Base-by-base conservation (phyloP, 768 basidiomycete genomes). In the Calocybe cyanea region DNA sequence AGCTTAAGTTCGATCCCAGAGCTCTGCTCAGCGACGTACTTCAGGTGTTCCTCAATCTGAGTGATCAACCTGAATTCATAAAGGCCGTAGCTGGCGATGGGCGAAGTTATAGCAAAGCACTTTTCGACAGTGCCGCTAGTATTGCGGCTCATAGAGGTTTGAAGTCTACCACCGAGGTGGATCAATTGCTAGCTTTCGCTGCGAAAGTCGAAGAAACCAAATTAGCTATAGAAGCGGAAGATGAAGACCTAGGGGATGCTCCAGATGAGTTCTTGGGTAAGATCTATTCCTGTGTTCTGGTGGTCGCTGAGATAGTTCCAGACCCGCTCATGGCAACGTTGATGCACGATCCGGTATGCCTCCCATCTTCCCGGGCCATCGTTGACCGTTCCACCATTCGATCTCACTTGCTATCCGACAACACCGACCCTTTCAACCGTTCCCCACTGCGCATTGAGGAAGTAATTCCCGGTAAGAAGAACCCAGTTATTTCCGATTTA, bases 181-280 rank as follows among this genome's bases (percentile, higher is more conserved):
- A 78, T 47, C 71, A 77, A 58, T 68, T 97, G 20, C 60, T 75
- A 38, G 55, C 70, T 31, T 92, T 99, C 62, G 83, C 90, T 11
- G 70, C 65, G 35, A 86, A 84, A 58, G 92, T 96, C 1, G 96
- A 98, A 63, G 86, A 81, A 56, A 79, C 81, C 45, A 91, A 83
- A 63, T 75, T 74, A n/a, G 73, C 70, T 8, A 73, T 97, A 47
- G 85, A 89, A 56, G 92, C 85, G 28, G 93, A 96, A 58, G 89
- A 96, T 17, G 57, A 59, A 23, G 92, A 94, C 58, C 68, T 92
- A 21, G 92, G 88, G 23, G 96, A 98, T 15, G 67, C 94, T 41
- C 96, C 96, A 0, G 96, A 99, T 34, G 95, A 99, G 62, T 98
- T 87, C 75, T 64, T 93, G 40, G 94, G 93, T 92, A 56, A n/a